Evolutionary conservation across 805 yeast genomes (phyloP), one percentile per base, ranked within the genome.

Genomic region (Lachancea sp.): DNA sequence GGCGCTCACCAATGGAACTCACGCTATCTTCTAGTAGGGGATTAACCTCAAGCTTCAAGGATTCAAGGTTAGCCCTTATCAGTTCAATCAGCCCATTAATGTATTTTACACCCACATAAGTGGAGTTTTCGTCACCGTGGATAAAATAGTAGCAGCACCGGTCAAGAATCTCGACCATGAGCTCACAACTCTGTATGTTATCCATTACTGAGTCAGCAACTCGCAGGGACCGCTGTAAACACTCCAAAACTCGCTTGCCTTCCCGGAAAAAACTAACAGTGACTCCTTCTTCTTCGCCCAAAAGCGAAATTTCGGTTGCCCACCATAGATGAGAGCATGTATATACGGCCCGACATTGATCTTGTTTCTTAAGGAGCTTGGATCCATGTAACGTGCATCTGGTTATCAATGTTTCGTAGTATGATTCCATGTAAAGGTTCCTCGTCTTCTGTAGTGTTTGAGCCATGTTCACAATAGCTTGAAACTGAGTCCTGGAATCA

Each of bases 121-220:
- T 46, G 38, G 31, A 47, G 23, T 65, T 68, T 35, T 72, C 74
- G 50, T 80, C 82, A 3, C 92, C 95, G 51, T 83, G 89, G 40
- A 84, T 81, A 60, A 83, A 82, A 61, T 82, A 92, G 55, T 88
- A 86, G 26, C 90, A 63, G 47, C 95, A 87, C 47, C 87, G 75
- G 65, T 87, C 86, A 48, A 92, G 68, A 16, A 92, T 87, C 64
- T 92, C 97, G 33, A 90, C 80, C 66, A 90, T 89, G 41, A 92
- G 69, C 61, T 86, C 90, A 42, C 83, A 34, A 78, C 81, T 30
- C 70, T 74, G 38, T 65, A 68, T 49, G 33, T 58, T 60, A 56
- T 90, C 97, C 80, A 89, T 80, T 42, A 92, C 84, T n/a, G 92
- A 83, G 59, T 92, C 97, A 0, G 97, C 96, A 6, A 87, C 86